phyloP scores from a whole-genome alignment of 2,329 filamentous ascomycete species.

The Fusarium sacchari region DNA sequence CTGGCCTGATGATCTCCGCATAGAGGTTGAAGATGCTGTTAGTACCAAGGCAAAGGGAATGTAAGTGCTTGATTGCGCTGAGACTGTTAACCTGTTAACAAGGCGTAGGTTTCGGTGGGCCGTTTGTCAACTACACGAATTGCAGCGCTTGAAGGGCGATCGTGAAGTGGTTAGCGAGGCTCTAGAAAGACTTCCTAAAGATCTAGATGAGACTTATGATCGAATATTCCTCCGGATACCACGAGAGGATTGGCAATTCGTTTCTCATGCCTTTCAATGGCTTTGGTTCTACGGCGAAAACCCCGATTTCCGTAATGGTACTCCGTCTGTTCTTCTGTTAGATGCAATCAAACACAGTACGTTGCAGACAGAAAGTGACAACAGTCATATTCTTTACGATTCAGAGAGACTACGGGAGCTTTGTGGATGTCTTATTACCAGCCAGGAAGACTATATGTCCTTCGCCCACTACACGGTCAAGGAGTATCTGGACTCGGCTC shows the following conservation, averaged over 20 bases:
- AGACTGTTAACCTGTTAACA: fast-evolving
- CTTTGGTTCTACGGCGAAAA: not conserved
- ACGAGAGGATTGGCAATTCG: not conserved
- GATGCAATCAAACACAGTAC: fast-evolving
- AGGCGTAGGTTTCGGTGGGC: not conserved
- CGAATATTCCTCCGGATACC: fast-evolving
- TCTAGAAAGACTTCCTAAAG: fast-evolving
- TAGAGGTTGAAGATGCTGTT: not conserved
- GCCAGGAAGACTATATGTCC: fast-evolving
- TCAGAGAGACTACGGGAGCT: not conserved
- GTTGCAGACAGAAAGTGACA: fast-evolving
- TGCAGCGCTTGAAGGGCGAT: not conserved
- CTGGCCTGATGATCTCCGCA: not conserved
- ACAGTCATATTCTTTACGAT: fast-evolving
- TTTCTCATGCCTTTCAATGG: not conserved
- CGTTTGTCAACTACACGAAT: not conserved
- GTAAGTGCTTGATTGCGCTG: fast-evolving
- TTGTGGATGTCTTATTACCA: not conserved
- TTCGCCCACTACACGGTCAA: not conserved
- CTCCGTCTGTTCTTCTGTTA: fast-evolving
- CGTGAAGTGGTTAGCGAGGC: fast-evolving
- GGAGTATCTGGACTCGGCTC: not conserved
- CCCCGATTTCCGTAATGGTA: no score
- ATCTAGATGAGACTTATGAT: not conserved
- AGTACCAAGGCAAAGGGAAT: not conserved